Evolutionary conservation across 208 protist species (phyloP), one percentile per base, ranked within the genome.

Genomic region (Trypanosoma lewisi): DNA sequence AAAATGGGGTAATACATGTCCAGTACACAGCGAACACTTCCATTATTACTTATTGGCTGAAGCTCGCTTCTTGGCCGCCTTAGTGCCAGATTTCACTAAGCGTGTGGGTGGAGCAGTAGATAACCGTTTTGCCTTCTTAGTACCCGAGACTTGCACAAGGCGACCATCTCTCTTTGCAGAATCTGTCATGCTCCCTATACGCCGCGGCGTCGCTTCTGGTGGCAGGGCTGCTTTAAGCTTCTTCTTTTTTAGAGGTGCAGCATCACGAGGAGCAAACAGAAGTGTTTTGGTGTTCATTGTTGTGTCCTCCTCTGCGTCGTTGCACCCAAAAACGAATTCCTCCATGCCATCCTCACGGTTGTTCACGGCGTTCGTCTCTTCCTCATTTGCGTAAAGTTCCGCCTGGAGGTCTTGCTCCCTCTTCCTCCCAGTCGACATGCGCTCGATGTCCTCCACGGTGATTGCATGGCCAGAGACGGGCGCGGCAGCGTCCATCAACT

Each of bases 301-400:
- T 23, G 67, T 72, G 21, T 64, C 51, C 19, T 31, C n/a, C n/a
- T 28, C 75, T 19, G 67, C 50, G 48, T 91, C 81, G 9, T 82
- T 70, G 58, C 86, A 74, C 33, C 75, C 72, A 48, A 93, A 80
- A 11, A 85, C 68, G 57, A 80, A 93, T 67, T 93, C 87, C 67
- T 91, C 83, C 25, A 83, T 79, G 1, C 37, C 81, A 42, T 87
- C 76, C 12, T 65, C 61, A 8, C 37, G 7, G 34, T 39, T 39
- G 34, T 39, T 39, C 34, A 39, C 11, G 4, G 7, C 49, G 11
- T 73, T 34, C 36, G 51, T 48, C 30, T 49, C 81, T 39, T 42
- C 36, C 31, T 79, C 73, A 16, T 56, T 62, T 34, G 31, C 21
- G 30, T 67, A 12, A 19, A 73, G 41, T 21, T 56, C 51, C 36